Percentiles rank a stretch among this genome's conserved stretches.
Evolutionary conservation across 768 basidiomycete species (phyloP).

Genomic region (Phlebiopsis flavidoalba): DNA sequence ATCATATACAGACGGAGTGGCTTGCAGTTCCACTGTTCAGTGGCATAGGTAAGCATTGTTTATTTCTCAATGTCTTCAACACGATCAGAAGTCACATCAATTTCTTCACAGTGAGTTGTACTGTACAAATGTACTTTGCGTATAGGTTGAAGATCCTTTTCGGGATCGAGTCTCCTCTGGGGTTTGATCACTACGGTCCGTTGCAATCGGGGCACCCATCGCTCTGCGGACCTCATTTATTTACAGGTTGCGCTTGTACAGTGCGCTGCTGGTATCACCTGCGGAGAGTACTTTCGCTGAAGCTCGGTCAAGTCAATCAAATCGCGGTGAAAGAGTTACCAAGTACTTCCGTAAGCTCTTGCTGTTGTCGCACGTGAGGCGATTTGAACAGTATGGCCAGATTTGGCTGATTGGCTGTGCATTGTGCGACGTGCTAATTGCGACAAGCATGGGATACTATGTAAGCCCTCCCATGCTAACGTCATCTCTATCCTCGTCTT

Average conservation of each 20-base stretch:
- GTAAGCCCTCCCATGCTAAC: neutral
- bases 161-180: neutral
- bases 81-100: too few relatives aligned
- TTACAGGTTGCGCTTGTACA: neutral
- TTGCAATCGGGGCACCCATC: neutral
- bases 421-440: constrained; percentile 24
- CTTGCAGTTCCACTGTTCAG: neutral
- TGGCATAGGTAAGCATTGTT: neutral
- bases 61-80: too few relatives aligned
- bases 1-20: neutral
- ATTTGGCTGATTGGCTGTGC: constrained; percentile 19
- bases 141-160: neutral
- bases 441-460: constrained; percentile 16
- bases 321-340: neutral
- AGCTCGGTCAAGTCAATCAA: neutral
- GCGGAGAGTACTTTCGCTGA: neutral
- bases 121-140: neutral
- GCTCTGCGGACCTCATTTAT: neutral
- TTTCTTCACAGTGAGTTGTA: neutral
- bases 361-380: too few relatives aligned
- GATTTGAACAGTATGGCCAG: too few relatives aligned
- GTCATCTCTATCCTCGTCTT: neutral
- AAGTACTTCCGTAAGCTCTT: neutral
- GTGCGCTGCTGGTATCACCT: neutral
- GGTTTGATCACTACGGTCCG: neutral